Evolutionary conservation across 345 rosid genomes (phyloP).

Genomic region (Hypericum androsaemum): DNA sequence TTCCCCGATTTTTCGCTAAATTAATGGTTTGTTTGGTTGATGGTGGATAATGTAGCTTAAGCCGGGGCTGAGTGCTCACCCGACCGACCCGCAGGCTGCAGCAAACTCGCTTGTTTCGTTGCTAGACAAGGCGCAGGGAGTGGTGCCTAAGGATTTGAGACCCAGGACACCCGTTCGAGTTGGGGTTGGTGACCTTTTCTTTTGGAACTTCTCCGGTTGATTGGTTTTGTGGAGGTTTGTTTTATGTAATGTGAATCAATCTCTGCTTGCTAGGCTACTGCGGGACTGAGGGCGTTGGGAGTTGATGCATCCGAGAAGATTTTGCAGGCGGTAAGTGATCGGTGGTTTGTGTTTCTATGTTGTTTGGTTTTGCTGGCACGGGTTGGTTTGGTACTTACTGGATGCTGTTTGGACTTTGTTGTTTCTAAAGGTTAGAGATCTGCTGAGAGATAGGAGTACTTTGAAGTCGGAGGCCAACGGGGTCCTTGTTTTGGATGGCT

Average conservation of each 20-base stretch:
- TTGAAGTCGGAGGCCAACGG: conserved; percentile 50
- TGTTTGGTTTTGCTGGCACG: conserved; percentile 3
- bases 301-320: conserved; percentile 72
- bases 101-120: conserved; percentile 57
- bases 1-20: too few relatives aligned
- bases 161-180: conserved; percentile 92
- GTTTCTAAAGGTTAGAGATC: conserved; percentile 62
- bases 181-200: conserved; percentile 48
- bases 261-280: conserved; percentile 57
- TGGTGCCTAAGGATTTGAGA: conserved; percentile 68
- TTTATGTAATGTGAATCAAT: conserved; percentile 5
- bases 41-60: conserved; percentile 37
- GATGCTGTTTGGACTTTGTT: conserved; percentile 9
- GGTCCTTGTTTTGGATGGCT: conserved; percentile 82
- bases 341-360: conserved; percentile 8
- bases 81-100: conserved; percentile 60
- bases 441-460: conserved; percentile 65
- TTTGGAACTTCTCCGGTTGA: not conserved
- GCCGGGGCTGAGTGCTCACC: conserved; percentile 83
- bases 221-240: not conserved
- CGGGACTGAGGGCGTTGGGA: conserved; percentile 83
- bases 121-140: conserved; percentile 77
- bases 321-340: conserved; percentile 59
- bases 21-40: conserved; percentile 13
- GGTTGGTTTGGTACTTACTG: conserved; percentile 1